These are phyloP conservation scores for Ustilago bromivora DNA, from an alignment of 1,284 basidiomycete genomes.

Conservation along the genomic window DNA sequence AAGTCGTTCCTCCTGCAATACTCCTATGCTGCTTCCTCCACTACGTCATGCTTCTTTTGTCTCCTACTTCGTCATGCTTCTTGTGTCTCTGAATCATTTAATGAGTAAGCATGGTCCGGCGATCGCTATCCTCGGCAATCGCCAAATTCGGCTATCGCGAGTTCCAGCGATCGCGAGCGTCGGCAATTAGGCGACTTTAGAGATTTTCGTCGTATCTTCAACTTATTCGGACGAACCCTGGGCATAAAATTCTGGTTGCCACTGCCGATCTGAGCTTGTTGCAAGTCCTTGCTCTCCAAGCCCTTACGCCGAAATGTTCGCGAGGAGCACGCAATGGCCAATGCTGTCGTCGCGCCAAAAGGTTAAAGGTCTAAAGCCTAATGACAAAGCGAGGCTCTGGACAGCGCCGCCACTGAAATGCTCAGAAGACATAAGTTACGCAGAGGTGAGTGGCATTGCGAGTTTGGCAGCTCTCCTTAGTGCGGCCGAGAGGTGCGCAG, in stretches of 20 bases:
- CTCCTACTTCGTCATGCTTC: too few relatives aligned
- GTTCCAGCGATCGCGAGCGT: too few relatives aligned
- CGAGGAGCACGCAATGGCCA: neutral
- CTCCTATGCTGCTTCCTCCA: too few relatives aligned
- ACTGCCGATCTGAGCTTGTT: neutral
- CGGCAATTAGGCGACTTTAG: too few relatives aligned
- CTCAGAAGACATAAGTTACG: neutral
- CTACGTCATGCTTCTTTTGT: too few relatives aligned
- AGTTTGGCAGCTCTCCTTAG: neutral
- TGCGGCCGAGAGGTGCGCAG: constrained; percentile 1
- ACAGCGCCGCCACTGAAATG: neutral
- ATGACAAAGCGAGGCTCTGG: neutral
- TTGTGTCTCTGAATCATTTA: too few relatives aligned
- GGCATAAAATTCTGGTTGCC: constrained; percentile 9
- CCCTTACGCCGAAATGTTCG: neutral
- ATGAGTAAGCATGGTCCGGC: too few relatives aligned
- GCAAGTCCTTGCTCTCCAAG: neutral
- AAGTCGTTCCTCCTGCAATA: too few relatives aligned
- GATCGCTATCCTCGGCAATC: too few relatives aligned
- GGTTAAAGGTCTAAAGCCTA: neutral
- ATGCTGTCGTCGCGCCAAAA: neutral
- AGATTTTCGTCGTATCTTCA: too few relatives aligned
- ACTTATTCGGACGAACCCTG: constrained; percentile 23
- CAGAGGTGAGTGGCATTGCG: neutral
- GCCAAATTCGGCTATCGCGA: too few relatives aligned